These are phyloP conservation scores for Echeveria elegans DNA, from an alignment of 164 flowering plant species.

Conservation along the genomic window DNA sequence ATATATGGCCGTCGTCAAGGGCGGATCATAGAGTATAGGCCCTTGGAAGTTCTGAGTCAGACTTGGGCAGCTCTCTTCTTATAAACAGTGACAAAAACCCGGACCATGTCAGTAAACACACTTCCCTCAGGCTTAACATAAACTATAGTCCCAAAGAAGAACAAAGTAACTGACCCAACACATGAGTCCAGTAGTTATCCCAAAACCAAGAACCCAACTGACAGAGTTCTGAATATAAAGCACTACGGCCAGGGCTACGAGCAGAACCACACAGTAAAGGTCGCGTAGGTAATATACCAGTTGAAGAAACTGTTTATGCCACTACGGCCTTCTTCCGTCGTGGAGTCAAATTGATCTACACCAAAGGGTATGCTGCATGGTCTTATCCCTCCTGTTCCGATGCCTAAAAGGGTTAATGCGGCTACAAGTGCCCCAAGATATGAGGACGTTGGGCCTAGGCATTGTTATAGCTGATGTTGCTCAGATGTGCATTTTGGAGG, in stretches of 20 bases:
- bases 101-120: conserved; percentile 42
- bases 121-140: conserved; percentile 73
- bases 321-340: background rate
- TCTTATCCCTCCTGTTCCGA: background rate
- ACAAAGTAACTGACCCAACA: conserved; percentile 33
- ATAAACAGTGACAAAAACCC: conserved; percentile 48
- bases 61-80: conserved; percentile 41
- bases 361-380: background rate
- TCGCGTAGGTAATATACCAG: conserved; percentile 82
- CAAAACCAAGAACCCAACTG: conserved; percentile 74
- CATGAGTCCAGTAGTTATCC: conserved; percentile 58
- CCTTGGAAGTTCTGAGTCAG: background rate
- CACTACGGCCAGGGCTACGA: conserved; percentile 49
- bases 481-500: conserved; percentile 23
- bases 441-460: background rate
- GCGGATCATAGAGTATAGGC: conserved; percentile 37
- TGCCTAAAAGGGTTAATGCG: background rate
- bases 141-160: conserved; percentile 50
- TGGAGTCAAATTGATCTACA: background rate
- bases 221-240: conserved; percentile 64
- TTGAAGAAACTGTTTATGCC: conserved; percentile 21
- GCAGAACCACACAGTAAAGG: conserved; percentile 47
- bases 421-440: background rate
- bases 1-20: conserved; percentile 16
- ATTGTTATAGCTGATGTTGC: background rate